Conservation (phyloP, 306 rosid species). For the Inga oerstediana region DNA sequence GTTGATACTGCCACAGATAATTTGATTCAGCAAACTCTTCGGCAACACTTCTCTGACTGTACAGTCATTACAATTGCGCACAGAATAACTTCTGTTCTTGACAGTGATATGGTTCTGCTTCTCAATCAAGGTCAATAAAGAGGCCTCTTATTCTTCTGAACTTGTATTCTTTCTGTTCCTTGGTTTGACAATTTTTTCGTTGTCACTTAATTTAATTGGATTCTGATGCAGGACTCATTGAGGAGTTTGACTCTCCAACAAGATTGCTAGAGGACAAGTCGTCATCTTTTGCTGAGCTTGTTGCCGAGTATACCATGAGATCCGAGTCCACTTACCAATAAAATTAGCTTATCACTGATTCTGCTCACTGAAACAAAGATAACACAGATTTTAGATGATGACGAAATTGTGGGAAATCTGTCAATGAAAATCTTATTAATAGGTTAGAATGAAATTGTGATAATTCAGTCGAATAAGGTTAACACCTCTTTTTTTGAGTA, state of each 20-base stretch:
- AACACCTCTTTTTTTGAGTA: not conserved
- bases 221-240: conserved; percentile 58
- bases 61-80: conserved; percentile 85
- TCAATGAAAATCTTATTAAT: not conserved
- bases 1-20: conserved; percentile 93
- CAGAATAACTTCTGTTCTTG: conserved; percentile 79
- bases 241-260: conserved; percentile 66
- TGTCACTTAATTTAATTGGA: not conserved
- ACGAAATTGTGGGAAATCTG: not conserved
- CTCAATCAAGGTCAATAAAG: conserved; percentile 66
- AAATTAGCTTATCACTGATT: conserved; percentile 19
- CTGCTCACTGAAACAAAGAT: not conserved
- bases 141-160: not conserved
- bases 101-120: conserved; percentile 83
- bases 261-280: conserved; percentile 63
- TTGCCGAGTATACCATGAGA: conserved; percentile 64
- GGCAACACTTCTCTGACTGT: conserved; percentile 65
- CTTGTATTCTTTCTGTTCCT: not conserved
- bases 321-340: conserved; percentile 43
- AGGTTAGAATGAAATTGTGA: not conserved
- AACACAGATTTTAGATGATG: not conserved
- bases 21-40: conserved; percentile 74
- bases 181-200: not conserved
- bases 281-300: conserved; percentile 68
- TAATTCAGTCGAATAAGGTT: not conserved